A percentile compares a stretch with the other conserved stretches of the same genome.
Evolutionary conservation across 768 basidiomycete species (phyloP).

Genomic region (Amanita pseudoporphyria): DNA sequence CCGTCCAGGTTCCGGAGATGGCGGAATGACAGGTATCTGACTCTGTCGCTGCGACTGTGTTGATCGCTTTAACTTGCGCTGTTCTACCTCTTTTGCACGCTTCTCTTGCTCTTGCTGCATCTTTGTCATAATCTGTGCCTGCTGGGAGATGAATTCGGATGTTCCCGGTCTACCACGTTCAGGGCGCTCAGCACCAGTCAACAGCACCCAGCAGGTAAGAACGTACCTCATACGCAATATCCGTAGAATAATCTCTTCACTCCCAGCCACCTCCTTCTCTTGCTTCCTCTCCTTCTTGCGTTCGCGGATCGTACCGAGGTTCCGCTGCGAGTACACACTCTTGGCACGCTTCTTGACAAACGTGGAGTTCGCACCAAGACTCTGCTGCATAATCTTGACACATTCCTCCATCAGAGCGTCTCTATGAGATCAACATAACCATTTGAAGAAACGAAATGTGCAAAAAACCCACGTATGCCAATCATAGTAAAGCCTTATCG

Average conservation of each 20-base stretch:
- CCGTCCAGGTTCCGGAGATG: conserved; percentile 18
- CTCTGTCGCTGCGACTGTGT: conserved; percentile 13
- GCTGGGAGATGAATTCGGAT: conserved; percentile 81
- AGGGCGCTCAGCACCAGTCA: neutral
- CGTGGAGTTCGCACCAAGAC: conserved; percentile 52
- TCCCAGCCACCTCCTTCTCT: conserved; percentile 58
- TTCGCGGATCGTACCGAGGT: conserved; percentile 92
- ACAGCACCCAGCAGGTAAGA: neutral
- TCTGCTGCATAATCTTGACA: conserved; percentile 90
- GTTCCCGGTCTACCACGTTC: conserved; percentile 51
- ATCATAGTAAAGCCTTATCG: conserved; percentile 92
- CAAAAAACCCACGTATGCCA: conserved; percentile 67
- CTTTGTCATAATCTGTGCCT: conserved; percentile 71
- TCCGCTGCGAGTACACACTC: conserved; percentile 87
- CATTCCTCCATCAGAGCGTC: conserved; percentile 91
- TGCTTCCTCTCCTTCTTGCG: conserved; percentile 88
- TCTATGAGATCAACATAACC: conserved; percentile 25
- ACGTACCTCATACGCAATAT: conserved; percentile 89
- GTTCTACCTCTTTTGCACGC: conserved; percentile 50
- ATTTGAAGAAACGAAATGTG: neutral
- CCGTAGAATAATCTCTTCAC: conserved; percentile 88
- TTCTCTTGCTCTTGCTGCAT: conserved; percentile 79
- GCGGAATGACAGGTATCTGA: conserved; percentile 29
- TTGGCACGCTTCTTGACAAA: conserved; percentile 84
- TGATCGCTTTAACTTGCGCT: conserved; percentile 50